A percentile compares a stretch with the other conserved stretches of the same genome.
These are phyloP conservation scores for Microthlaspi erraticum DNA, from an alignment of 345 rosid species.

Conservation along the genomic window DNA sequence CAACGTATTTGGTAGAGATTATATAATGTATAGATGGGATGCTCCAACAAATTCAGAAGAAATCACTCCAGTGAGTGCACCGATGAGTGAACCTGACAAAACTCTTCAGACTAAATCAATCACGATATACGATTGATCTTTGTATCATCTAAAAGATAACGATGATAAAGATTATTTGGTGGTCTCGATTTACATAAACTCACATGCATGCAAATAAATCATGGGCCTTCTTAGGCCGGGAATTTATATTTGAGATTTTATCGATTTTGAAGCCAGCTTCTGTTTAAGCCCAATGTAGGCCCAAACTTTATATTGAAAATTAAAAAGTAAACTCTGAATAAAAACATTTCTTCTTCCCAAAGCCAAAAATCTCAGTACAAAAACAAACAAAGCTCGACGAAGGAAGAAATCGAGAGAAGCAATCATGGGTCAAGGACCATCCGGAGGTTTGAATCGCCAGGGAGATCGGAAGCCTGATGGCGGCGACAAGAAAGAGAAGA, in stretches of 20 bases:
- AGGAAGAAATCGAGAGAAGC: conserved; percentile 19
- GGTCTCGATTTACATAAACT: not conserved
- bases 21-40: conserved; percentile 35
- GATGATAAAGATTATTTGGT: not conserved
- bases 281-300: not conserved
- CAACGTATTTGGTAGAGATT: not conserved
- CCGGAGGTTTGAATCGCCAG: conserved; percentile 80
- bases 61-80: not conserved
- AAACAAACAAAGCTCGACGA: conserved; percentile 1
- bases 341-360: conserved; percentile 41
- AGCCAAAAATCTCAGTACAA: conserved; percentile 35
- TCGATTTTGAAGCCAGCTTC: not conserved
- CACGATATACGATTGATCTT: not conserved
- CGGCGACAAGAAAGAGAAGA: conserved; percentile 87
- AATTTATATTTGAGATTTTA: not conserved
- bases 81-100: not conserved
- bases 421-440: conserved; percentile 89
- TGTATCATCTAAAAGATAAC: not conserved
- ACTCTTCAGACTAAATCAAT: not conserved
- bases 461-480: conserved; percentile 83
- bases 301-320: not conserved
- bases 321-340: not conserved
- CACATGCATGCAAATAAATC: too few species aligned
- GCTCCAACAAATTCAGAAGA: not conserved
- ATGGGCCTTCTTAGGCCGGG: not conserved